Percentiles rank a stretch among this genome's conserved stretches.
phyloP scores from a whole-genome alignment of 768 basidiomycete genomes.

The Rhodotorula paludigena region DNA sequence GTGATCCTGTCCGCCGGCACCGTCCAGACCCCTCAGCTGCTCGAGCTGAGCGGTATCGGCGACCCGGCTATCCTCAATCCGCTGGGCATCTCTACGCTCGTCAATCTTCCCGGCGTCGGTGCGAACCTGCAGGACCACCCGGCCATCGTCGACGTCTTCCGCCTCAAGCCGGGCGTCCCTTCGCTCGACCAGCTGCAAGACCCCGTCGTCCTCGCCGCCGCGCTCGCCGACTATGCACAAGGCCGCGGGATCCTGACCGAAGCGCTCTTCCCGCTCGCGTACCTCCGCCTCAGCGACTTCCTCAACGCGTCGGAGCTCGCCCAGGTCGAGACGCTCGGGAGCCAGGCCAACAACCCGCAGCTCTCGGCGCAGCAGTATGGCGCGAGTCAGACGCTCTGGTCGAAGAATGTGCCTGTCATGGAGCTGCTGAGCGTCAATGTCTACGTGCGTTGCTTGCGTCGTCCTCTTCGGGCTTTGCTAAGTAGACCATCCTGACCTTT shows the following conservation, averaged over 20 bases:
- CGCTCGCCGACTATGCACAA: conserved; percentile 5
- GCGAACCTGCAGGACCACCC: conserved; percentile 49
- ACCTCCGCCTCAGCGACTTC: conserved; percentile 17
- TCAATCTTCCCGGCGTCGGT: conserved; percentile 52
- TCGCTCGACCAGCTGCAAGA: conserved; percentile 25
- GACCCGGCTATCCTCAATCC: conserved; percentile 12
- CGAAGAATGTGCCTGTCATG: conserved; percentile 1
- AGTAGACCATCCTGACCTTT: background rate
- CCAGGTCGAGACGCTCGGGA: conserved; percentile 4
- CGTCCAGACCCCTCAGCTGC: conserved; percentile 35
- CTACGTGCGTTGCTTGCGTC: background rate
- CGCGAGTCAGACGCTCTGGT: background rate
- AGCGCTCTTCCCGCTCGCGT: conserved; percentile 15
- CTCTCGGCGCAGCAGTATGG: background rate
- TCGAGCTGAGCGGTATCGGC: conserved; percentile 37
- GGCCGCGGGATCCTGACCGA: conserved; percentile 32
- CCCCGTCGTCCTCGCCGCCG: background rate
- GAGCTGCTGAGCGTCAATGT: conserved; percentile 27
- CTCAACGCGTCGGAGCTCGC: conserved; percentile 2
- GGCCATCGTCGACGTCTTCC: conserved; percentile 22
- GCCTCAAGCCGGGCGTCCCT: conserved; percentile 17
- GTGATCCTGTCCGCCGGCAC: conserved; percentile 41
- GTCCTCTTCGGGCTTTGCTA: background rate
- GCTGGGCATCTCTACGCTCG: conserved; percentile 42
- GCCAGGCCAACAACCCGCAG: conserved; percentile 1